Percentiles rank a stretch among this genome's conserved stretches.
phyloP scores from a whole-genome alignment of 2,329 filamentous ascomycete genomes.

The Chaetomium strumarium region DNA sequence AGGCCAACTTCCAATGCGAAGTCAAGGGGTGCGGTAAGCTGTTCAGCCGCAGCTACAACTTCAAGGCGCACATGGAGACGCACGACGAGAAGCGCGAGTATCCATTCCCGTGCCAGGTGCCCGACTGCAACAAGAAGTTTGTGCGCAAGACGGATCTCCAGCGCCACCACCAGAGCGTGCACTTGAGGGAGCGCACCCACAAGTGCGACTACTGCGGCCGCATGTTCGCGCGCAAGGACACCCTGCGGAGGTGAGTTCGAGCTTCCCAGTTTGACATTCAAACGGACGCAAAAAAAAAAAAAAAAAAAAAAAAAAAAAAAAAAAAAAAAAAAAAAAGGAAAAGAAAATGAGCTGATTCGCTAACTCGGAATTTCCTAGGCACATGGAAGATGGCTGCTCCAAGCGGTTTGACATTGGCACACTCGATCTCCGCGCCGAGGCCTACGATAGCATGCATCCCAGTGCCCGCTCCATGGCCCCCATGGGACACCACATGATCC shows the following conservation, averaged over 20 bases:
- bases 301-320: too few relatives aligned
- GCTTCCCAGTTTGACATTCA: too few relatives aligned
- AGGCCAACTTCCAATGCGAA: constrained; percentile 65
- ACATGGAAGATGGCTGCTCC: constrained; percentile 71
- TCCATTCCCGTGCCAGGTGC: constrained; percentile 60
- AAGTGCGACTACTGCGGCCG: constrained; percentile 65
- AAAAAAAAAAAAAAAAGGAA: too few relatives aligned
- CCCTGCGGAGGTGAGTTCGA: constrained; percentile 63
- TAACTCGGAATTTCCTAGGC: constrained; percentile 40
- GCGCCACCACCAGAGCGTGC: constrained; percentile 59
- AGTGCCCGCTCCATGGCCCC: constrained; percentile 19
- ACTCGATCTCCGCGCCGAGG: constrained; percentile 39
- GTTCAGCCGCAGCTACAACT: constrained; percentile 82
- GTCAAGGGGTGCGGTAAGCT: constrained; percentile 66
- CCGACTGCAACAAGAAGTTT: constrained; percentile 67
- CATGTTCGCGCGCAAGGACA: constrained; percentile 75
- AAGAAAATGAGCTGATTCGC: constrained; percentile 5
- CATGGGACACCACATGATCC: constrained; percentile 23
- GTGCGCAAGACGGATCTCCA: constrained; percentile 76
- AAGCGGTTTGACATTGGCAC: constrained; percentile 57
- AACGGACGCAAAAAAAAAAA: too few relatives aligned
- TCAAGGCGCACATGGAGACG: constrained; percentile 77
- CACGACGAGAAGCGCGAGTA: constrained; percentile 70
- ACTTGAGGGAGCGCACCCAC: constrained; percentile 66
- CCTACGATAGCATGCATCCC: constrained; percentile 24